Base-by-base conservation (phyloP, 352 stramenopile genomes). In the Pythium guiyangense region DNA sequence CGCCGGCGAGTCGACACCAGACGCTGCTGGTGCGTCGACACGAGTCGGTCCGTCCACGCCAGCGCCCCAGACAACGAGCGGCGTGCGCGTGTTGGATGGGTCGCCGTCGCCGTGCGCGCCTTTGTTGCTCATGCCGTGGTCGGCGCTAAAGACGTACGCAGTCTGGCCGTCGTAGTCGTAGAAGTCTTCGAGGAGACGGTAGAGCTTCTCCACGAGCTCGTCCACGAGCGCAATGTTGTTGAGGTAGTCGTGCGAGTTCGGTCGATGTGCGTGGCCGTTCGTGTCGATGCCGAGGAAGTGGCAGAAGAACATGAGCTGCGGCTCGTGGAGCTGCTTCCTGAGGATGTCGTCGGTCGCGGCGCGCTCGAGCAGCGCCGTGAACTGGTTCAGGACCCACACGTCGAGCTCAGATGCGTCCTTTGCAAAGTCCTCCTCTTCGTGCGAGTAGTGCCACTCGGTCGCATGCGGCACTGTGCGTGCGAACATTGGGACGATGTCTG, bases 401-500 rank as follows among this genome's bases (percentile, higher is more conserved):
- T 95, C 85, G 20, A 95, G 64, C 34, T 78, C 65, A 2, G 81
- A 90, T 1, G 83, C 61, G 50, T 95, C 82, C n/a, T 76, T 76
- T 9, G 85, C 82, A 70, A 95, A 93, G 55, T 95, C 83, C 52
- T 95, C 83, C 15, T 91, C 81, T 14, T 78, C 70, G 37, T 85
- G 70, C 26, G 83, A 91, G 61, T 95, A 93, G 57, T 89, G 79
- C 59, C 66, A 57, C 59, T 90, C 83, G 43, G 51, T 55, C 20
- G 80, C 80, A 37, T 92, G 84, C 44, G 73, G 31, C 58, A 92
- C 79, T 18, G 81, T 71, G 14, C 85, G 79, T 40, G 85, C 75
- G 58, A 95, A 92, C 83, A 95, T 92, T 49, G 80, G 85, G 17
- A 92, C 84, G 56, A 94, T 94, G 49, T 94, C 85, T 0, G 85